Evolutionary conservation across 1,284 basidiomycete genomes (phyloP), one percentile per base, ranked within the genome.

Genomic region (Coniferiporia sulphurascens): DNA sequence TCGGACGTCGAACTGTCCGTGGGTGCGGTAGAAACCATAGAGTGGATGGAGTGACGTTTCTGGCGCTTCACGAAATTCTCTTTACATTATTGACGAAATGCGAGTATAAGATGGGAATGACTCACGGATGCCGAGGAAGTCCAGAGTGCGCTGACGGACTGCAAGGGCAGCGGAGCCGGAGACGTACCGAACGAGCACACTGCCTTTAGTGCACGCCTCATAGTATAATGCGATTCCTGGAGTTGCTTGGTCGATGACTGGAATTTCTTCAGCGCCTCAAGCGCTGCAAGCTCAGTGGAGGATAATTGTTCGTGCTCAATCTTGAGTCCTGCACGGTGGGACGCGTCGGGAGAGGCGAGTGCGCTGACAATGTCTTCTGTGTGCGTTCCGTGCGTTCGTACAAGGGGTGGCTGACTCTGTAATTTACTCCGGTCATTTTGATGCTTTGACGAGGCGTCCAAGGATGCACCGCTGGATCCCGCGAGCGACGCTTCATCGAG

Each of bases 161-260:
- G 27, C 27, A 27, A 5, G 5, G 27, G 27, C 5, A 3, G 27
- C 27, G 27, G 27, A 27, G 27, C 27, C 27, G 58, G 58, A n/a
- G 52, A 34, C 8, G 52, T 41, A 10, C 58, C 58, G 22, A 60
- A 60, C 36, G 62, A 55, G 8, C 51, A 36, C 17, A 55, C 44
- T 55, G 62, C 62, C 35, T 62, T 62, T n/a, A 49, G 43, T 15
- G 59, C 61, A 17, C 62, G 58, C 21, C 61, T 52, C 21, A 62
- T 52, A 27, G 27, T 27, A 34, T 58, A 58, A 21, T 61, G 22
- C 19, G 59, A 32, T 46, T 50, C 41, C 27, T 55, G 52, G 8
- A 22, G 45, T 3, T 55, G 46, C 22, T 36, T 59, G 32, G 55
- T n/a, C 13, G 45, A 46, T n/a, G 48, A 7, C 13, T 36, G 52